A percentile compares a stretch with the other conserved stretches of the same genome.
These are phyloP conservation scores for Lagenaria siceraria DNA, from an alignment of 306 rosid genomes.

Conservation along the genomic window DNA sequence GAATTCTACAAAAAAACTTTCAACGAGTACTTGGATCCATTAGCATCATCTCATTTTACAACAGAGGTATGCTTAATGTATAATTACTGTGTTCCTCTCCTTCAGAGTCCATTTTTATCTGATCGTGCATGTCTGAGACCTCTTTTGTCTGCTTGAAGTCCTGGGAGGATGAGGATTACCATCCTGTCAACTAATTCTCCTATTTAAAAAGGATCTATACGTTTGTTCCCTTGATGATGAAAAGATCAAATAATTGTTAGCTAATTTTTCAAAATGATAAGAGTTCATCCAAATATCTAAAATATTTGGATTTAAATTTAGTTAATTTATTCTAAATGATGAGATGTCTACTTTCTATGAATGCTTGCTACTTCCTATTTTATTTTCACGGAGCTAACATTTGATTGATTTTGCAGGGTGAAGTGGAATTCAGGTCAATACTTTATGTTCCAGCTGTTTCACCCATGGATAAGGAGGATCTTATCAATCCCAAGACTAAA, in stretches of 20 bases:
- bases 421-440: constrained; percentile 91
- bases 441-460: constrained; percentile 79
- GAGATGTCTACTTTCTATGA: not conserved
- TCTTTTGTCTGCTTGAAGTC: not conserved
- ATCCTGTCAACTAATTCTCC: not conserved
- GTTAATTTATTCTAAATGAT: not conserved
- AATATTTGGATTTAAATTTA: not conserved
- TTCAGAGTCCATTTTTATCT: not conserved
- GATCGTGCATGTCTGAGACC: not conserved
- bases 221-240: not conserved
- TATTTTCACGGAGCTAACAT: constrained; percentile 10
- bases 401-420: constrained; percentile 51
- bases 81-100: not conserved
- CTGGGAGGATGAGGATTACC: not conserved
- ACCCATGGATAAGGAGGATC: constrained; percentile 72
- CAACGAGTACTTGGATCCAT: constrained; percentile 81
- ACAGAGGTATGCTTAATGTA: constrained; percentile 48
- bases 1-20: constrained; percentile 87
- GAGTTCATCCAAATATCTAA: not conserved
- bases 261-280: not conserved
- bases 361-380: not conserved
- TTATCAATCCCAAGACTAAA: constrained; percentile 81
- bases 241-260: not conserved
- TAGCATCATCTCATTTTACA: constrained; percentile 90
- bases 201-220: not conserved